Evolutionary conservation across 2,329 filamentous ascomycete genomes (phyloP), one percentile per base, ranked within the genome.

Genomic region (Microsporum audouinii): DNA sequence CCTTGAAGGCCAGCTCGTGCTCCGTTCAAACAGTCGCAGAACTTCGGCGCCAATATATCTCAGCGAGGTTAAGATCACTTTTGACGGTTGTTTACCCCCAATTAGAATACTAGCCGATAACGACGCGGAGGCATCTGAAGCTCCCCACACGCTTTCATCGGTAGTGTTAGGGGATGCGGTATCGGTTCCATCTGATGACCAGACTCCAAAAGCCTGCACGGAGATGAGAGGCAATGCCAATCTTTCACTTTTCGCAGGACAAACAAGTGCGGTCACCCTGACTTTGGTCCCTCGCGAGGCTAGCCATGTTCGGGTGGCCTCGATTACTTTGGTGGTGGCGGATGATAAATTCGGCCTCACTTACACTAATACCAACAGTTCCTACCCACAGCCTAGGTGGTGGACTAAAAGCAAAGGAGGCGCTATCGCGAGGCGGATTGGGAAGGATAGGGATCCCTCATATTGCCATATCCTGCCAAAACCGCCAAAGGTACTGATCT

Each of bases 401-500:
- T 80, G 78, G 77, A 68, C 71, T 41, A 63, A 72, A 10, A 73
- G 70, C 38, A 66, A 68, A 29, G 73, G 72, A 33, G 71, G 70
- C 1, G 66, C 71, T 6, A 61, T 71, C 31, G 67, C 68, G 56
- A 76, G 73, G 65, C 70, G 70, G 49, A 69, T 79, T 29, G 74
- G 77, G 27, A 77, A 77, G 59, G 74, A 75, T 60, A 70, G 75
- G 43, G 77, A 82, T 61, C 77, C 78, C 1, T 77, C 82, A 38
- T 76, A 77, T 1, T 82, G 95, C 61, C 86, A 84, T 61, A 85
- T 99, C 29, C 80, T 91, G 60, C 92, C 94, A 1, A 88, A 95
- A 65, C 94, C 92, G 33, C 94, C 94, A 0, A 97, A 96, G 73
- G 84, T 99, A 77, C 85, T 89, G 66, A 83, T 99, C 53, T 81